Evolutionary conservation across 306 rosid genomes (phyloP), one percentile per base, ranked within the genome.

Genomic region (Castanea mollissima): DNA sequence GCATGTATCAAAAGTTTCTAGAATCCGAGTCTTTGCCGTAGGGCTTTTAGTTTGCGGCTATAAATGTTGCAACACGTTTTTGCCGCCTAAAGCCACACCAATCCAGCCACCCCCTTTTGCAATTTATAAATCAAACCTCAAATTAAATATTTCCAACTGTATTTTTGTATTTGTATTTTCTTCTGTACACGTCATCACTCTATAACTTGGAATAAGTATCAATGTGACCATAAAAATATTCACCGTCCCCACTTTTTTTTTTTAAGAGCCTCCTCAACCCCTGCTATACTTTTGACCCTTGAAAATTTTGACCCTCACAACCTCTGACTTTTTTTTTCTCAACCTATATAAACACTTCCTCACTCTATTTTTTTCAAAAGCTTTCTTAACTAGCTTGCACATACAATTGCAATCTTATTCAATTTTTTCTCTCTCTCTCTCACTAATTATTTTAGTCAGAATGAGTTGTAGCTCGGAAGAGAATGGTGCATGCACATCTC

Each of bases 381-480:
- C 55, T 35, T 35, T 49, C n/a, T 18, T 9, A 59, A 27, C 16
- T 6, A 5, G 32, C 14, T 59, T 59, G 65, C 4, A 11, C 27
- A 9, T 8, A 3, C 15, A 49, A 49, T 3, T 49, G 54, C 54
- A 49, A 12, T 13, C 54, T 49, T 49, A 49, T 49, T 49, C 11
- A 2, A 1, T 5, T 34, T 5, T 1, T 5, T 5, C 1, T 34
- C 1, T 5, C 6, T 5, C 6, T 34, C 2, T 34, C 41, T 34
- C 41, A 34, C 41, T 32, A 32, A 32, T 32, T 4, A 0, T 32
- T 9, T 21, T 13, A 58, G 27, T 12, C 67, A 18, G 18, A 34
- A 91, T 88, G 92, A 91, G 82, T 52, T 57, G 76, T 21, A 81
- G 71, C 75, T 83, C 85, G 19, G 44, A 55, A 49, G 34, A 85